Percentiles rank a stretch among this genome's conserved stretches.
Conservation (phyloP, 208 protist species). For the Leishmania amazonensis region DNA sequence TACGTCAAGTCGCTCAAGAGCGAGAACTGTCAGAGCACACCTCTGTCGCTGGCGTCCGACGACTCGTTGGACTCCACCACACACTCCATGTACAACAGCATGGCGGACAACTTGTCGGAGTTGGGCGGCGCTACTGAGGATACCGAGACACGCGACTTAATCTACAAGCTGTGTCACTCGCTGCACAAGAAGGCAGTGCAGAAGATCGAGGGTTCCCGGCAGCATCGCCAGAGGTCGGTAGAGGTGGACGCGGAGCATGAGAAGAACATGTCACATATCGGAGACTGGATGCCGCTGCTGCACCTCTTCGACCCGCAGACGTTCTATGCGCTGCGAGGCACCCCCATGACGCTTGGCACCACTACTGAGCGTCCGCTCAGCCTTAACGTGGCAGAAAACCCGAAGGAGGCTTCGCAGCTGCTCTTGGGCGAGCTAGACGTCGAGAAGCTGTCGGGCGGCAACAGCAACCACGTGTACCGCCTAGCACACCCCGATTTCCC, state of each 20-base stretch:
- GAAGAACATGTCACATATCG: slow-evolving; percentile 74
- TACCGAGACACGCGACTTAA: slow-evolving; percentile 55
- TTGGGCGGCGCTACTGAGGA: slow-evolving; percentile 25
- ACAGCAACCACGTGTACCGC: slow-evolving; percentile 89
- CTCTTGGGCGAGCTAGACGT: slow-evolving; percentile 69
- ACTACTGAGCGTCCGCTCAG: slow-evolving; percentile 26
- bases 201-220: slow-evolving; percentile 38
- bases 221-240: slow-evolving; percentile 29
- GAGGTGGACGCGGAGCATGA: slow-evolving; percentile 42
- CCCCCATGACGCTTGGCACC: slow-evolving; percentile 22
- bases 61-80: slow-evolving; percentile 66
- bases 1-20: slow-evolving; percentile 38
- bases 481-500: slow-evolving; percentile 62
- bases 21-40: slow-evolving; percentile 9
- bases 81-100: slow-evolving; percentile 30
- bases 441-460: slow-evolving; percentile 77
- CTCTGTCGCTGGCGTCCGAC: slow-evolving; percentile 47
- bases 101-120: slow-evolving; percentile 24
- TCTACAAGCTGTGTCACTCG: slow-evolving; percentile 75
- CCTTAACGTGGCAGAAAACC: slow-evolving; percentile 31
- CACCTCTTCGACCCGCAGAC: slow-evolving; percentile 78
- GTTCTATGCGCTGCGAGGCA: slow-evolving; percentile 51
- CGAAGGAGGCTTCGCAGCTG: slow-evolving; percentile 55
- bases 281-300: slow-evolving; percentile 81
- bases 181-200: slow-evolving; percentile 67